Percentiles rank a stretch among this genome's conserved stretches.
Evolutionary conservation across 805 yeast species (phyloP).

Genomic region (Nakazawaea molendinolei): DNA sequence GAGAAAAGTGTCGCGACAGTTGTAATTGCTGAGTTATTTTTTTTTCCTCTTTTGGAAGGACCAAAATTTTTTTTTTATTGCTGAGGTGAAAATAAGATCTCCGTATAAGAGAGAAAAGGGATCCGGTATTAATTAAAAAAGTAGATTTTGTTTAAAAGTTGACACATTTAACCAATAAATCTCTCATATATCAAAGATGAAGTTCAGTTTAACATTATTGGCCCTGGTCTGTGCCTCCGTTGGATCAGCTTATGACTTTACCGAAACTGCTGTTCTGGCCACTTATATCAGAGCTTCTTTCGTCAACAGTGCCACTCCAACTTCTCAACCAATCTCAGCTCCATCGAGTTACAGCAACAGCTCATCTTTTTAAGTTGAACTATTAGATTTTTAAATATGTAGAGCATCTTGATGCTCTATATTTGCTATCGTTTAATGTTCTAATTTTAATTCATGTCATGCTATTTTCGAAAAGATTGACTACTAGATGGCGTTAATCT

Average conservation of each 20-base stretch:
- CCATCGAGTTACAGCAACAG: constrained; percentile 12
- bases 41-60: too few relatives aligned
- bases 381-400: not conserved
- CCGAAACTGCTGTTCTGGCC: constrained; percentile 4
- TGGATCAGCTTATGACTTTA: constrained; percentile 10
- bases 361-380: constrained; percentile 6
- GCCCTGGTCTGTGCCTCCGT: constrained; percentile 5
- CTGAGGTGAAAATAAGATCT: too few relatives aligned
- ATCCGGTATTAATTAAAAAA: not conserved
- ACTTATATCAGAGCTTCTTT: constrained; percentile 10
- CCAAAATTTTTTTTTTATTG: too few relatives aligned
- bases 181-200: constrained; percentile 7
- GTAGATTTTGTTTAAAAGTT: not conserved
- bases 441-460: too few relatives aligned
- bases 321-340: constrained; percentile 10
- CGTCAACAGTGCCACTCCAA: constrained; percentile 11
- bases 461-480: too few relatives aligned
- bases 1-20: too few relatives aligned
- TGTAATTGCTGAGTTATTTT: too few relatives aligned
- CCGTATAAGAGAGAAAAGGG: not conserved
- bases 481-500: too few relatives aligned
- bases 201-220: constrained; percentile 11
- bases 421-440: too few relatives aligned
- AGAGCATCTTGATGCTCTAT: too few relatives aligned
- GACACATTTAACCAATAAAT: too few relatives aligned